Evolutionary conservation across 495 filamentous ascomycete genomes (phyloP), one percentile per base, ranked within the genome.

Genomic region (Parathielavia hyrcaniae): DNA sequence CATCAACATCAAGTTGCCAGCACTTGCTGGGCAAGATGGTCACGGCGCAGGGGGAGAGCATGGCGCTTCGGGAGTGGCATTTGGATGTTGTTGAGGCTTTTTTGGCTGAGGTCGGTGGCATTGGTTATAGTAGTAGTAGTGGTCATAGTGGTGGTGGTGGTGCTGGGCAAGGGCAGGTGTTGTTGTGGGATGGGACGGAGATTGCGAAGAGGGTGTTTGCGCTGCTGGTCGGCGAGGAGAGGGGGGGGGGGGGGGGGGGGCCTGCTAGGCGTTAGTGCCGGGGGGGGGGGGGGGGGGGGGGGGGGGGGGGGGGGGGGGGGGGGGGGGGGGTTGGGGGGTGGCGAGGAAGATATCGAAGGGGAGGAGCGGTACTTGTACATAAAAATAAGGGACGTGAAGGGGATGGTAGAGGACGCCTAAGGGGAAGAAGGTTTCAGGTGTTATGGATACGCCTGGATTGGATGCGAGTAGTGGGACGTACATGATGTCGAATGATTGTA

Each of bases 171-270:
- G n/a, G n/a, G n/a, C n/a, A n/a, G n/a, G n/a, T n/a, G 26, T 3
- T 30, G 26, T 30, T 30, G 26, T 81, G 79, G 79, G 70, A 74
- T 30, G 78, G 72, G 53, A 61, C 53, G 34, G 67, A 58, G 19
- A 66, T 82, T 13, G 77, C 73, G 1, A 78, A 73, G 68, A 43
- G 78, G 45, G 57, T 82, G 20, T 82, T 81, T 64, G 74, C 76
- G 17, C 60, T 80, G n/a, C 32, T 81, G 16, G 66, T 77, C 0
- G 76, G 74, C 4, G 75, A 78, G 60, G 61, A 75, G 66, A 73
- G 69, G 61, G 69, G 77, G 40, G 6, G 38, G 59, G 32, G 44
- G 41, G 63, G 63, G 22, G 38, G 40, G 50, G 65, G 58, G 43
- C 48, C 57, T 53, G 45, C 48, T 59, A 43, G 56, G 36, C 50